Evolutionary conservation across 2,329 filamentous ascomycete species (phyloP), one percentile per base, ranked within the genome.

Genomic region (Penicillium sp.): DNA sequence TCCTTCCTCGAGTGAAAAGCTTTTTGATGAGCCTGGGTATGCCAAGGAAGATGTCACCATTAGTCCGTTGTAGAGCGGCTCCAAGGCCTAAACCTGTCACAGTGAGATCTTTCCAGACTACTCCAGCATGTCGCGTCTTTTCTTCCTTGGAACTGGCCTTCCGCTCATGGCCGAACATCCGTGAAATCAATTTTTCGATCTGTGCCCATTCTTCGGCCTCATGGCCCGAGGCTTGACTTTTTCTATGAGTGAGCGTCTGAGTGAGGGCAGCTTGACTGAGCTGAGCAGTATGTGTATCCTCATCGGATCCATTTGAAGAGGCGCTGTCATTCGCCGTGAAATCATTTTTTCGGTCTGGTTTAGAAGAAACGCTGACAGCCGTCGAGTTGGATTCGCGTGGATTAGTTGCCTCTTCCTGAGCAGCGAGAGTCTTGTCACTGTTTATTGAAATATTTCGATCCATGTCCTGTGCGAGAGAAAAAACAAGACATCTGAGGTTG

Each of bases 31-130:
- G 70, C 11, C 83, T 73, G 23, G 78, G 74, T 3, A 84, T 71
- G 0, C 74, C 78, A 19, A 85, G 69, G 61, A 87, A 82, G 3
- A 85, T 72, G 62, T 85, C 84, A 0, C 80, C 80, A 53, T 83
- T 79, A 0, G 83, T 85, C 4, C 81, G 81, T 60, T 86, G 83
- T 27, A 86, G 68, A 4, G 81, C 81, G 23, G 88, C 87, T 0
- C 88, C 88, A 1, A 90, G 76, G 0, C 89, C 89, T 54, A 86
- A 81, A 0, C 89, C 89, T 55, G 86, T 88, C 19, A 92, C 88
- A 0, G 86, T 90, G 27, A 92, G 75, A 53, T 88, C 79, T 48
- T 87, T 87, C 77, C 89, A 92, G 5, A 90, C 75, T 13, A 92
- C 85, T 33, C 89, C 89, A 26, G 84, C 80, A 68, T 91, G 88